Conservation (phyloP, 495 filamentous ascomycete species). For the Xylaria castorea region DNA sequence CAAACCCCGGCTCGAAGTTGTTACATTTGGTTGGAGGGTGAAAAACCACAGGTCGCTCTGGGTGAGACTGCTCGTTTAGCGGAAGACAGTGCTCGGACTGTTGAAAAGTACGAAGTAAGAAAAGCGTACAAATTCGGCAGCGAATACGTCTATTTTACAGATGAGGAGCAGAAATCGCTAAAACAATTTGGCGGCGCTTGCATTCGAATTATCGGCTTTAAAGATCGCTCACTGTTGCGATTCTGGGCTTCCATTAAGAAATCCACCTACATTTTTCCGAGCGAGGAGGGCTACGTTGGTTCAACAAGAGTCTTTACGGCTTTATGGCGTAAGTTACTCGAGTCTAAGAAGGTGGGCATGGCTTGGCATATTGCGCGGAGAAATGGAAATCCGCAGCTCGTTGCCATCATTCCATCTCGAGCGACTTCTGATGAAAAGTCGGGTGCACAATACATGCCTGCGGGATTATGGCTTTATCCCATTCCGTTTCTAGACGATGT, state of each 20-base stretch:
- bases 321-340: slow-evolving; percentile 83
- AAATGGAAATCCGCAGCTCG: slow-evolving; percentile 78
- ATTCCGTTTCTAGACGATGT: slow-evolving; percentile 93
- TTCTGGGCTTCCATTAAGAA: slow-evolving; percentile 87
- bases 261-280: slow-evolving; percentile 92
- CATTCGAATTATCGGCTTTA: slow-evolving; percentile 95
- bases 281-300: slow-evolving; percentile 86
- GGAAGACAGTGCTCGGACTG: slow-evolving; percentile 72
- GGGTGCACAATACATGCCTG: slow-evolving; percentile 73
- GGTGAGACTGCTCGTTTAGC: slow-evolving; percentile 74
- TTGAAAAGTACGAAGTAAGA: slow-evolving; percentile 82
- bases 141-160: slow-evolving; percentile 83
- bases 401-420: slow-evolving; percentile 78
- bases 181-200: slow-evolving; percentile 77
- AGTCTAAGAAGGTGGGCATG: slow-evolving; percentile 77
- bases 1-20: slow-evolving; percentile 80
- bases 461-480: slow-evolving; percentile 87
- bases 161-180: slow-evolving; percentile 79
- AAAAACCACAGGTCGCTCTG: slow-evolving; percentile 79
- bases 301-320: slow-evolving; percentile 93
- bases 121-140: slow-evolving; percentile 97
- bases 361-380: slow-evolving; percentile 88
- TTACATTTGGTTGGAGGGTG: slow-evolving; percentile 85
- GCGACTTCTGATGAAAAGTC: slow-evolving; percentile 66
- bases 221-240: slow-evolving; percentile 73